Percentiles rank a stretch among this genome's conserved stretches.
Conservation (phyloP, 352 stramenopile species). For the Globisporangium okanoganense region DNA sequence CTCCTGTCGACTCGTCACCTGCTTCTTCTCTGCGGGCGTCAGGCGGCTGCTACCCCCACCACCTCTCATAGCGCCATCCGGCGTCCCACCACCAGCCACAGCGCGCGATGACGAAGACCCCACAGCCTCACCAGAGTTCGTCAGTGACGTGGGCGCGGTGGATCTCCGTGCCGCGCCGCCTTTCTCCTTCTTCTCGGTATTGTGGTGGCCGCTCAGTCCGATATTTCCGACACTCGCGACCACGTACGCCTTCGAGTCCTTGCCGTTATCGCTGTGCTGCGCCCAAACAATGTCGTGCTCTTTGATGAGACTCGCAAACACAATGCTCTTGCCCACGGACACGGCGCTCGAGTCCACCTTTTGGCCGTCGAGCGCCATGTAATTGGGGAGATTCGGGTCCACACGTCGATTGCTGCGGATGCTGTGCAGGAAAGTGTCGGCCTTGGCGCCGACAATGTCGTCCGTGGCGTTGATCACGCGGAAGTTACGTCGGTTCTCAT, state of each 20-base stretch:
- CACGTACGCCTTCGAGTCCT: conserved; percentile 29
- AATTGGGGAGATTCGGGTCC: conserved; percentile 61
- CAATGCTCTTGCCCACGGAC: conserved; percentile 63
- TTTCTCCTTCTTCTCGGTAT: conserved; percentile 17
- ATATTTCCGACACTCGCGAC: conserved; percentile 59
- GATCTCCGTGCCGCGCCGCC: conserved; percentile 19
- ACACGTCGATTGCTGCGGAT: conserved; percentile 64
- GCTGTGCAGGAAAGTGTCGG: conserved; percentile 62
- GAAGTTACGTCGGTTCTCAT: conserved; percentile 53
- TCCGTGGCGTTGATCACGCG: conserved; percentile 50
- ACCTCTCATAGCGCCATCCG: conserved; percentile 6
- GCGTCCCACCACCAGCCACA: conserved; percentile 8
- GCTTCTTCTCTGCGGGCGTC: conserved; percentile 37
- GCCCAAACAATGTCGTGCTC: conserved; percentile 33
- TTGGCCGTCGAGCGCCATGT: conserved; percentile 54
- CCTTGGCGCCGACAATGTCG: conserved; percentile 59
- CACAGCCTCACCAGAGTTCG: not conserved
- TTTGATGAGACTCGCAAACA: conserved; percentile 54
- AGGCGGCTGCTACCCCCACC: conserved; percentile 17
- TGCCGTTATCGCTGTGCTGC: conserved; percentile 21
- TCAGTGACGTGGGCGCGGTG: conserved; percentile 13
- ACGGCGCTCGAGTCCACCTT: conserved; percentile 60
- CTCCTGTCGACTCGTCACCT: conserved; percentile 33
- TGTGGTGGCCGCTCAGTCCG: conserved; percentile 27
- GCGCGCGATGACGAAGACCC: too few relatives aligned